These are phyloP conservation scores for Penicillium digitatum DNA, from an alignment of 2,329 filamentous ascomycete genomes.

Conservation along the genomic window DNA sequence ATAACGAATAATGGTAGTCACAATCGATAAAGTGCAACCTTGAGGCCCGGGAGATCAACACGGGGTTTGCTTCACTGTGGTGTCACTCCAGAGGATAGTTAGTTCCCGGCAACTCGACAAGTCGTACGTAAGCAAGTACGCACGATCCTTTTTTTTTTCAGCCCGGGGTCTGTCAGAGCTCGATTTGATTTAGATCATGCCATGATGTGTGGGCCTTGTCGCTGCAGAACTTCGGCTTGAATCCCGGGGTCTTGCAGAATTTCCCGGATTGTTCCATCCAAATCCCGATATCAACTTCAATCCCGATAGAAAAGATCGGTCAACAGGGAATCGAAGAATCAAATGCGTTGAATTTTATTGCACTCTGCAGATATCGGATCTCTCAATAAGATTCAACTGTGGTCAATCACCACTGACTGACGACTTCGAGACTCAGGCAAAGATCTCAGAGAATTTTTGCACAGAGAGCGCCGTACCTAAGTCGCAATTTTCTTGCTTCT, in stretches of 20 bases:
- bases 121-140: background rate
- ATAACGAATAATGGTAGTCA: background rate
- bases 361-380: background rate
- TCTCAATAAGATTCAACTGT: too few relatives aligned
- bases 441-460: background rate
- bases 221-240: background rate
- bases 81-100: background rate
- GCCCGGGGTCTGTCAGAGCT: constrained; percentile 4
- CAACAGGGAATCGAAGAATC: background rate
- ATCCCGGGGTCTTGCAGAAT: background rate
- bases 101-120: background rate
- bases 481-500: background rate
- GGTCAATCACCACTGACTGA: background rate
- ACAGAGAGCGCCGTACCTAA: too few relatives aligned
- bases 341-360: too few relatives aligned
- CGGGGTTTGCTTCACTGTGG: constrained; percentile 1
- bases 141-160: background rate
- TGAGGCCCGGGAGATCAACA: background rate
- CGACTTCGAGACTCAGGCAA: background rate
- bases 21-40: background rate
- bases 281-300: constrained; percentile 2
- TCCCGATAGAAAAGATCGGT: background rate
- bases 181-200: background rate
- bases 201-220: background rate
- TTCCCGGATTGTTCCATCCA: background rate